Percentiles rank a stretch among this genome's conserved stretches.
phyloP scores from a whole-genome alignment of 2,329 filamentous ascomycete genomes.

The Hypoxylon sp. region DNA sequence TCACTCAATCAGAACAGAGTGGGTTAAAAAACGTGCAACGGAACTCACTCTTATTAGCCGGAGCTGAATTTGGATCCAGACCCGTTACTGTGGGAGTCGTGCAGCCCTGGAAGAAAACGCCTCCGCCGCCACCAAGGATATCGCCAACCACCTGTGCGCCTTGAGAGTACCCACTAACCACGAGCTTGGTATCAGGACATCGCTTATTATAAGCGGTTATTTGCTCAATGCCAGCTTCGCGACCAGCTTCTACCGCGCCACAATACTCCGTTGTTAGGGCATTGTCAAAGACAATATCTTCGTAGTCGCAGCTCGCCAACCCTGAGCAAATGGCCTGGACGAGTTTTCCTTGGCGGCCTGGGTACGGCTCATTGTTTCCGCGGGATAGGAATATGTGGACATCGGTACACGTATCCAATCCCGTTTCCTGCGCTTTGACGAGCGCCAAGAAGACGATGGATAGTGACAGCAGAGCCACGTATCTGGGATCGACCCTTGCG shows the following conservation, averaged over 20 bases:
- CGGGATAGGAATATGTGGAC: slow-evolving; percentile 48
- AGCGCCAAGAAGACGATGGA: not conserved
- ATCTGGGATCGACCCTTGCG: slow-evolving; percentile 1
- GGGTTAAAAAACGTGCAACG: not conserved
- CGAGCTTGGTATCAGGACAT: slow-evolving; percentile 58
- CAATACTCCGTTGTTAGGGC: slow-evolving; percentile 38
- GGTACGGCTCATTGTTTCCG: slow-evolving; percentile 55
- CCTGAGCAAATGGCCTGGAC: slow-evolving; percentile 51
- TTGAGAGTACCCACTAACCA: slow-evolving; percentile 59
- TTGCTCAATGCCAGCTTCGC: slow-evolving; percentile 53
- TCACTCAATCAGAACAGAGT: not conserved
- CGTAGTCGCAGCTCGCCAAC: slow-evolving; percentile 50
- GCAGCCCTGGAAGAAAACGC: slow-evolving; percentile 53
- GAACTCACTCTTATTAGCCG: slow-evolving; percentile 54
- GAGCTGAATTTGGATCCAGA: slow-evolving; percentile 47
- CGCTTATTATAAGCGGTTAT: slow-evolving; percentile 57
- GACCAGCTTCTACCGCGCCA: slow-evolving; percentile 55
- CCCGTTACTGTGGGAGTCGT: slow-evolving; percentile 45
- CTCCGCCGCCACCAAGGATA: slow-evolving; percentile 54
- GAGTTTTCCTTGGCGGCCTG: slow-evolving; percentile 52
- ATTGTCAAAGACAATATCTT: slow-evolving; percentile 40
- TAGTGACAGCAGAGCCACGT: not conserved
- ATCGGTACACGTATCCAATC: slow-evolving; percentile 37
- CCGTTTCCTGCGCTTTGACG: slow-evolving; percentile 25
- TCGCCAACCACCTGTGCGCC: slow-evolving; percentile 57